Base-by-base conservation (phyloP, 257 asterid species). In the Solanum medicagineum region DNA sequence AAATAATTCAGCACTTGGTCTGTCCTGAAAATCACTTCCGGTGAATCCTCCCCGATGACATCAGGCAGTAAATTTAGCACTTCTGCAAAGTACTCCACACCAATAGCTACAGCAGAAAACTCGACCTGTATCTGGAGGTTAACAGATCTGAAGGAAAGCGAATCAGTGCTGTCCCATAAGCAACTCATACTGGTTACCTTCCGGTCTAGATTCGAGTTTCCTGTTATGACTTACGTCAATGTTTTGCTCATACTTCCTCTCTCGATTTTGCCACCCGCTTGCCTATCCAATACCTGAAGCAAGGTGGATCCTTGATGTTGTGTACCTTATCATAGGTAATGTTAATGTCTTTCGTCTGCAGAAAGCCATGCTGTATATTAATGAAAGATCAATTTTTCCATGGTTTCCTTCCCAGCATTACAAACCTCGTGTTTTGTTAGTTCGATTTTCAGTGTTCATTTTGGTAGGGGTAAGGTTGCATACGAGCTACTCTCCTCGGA, bases 211-310 rank as follows among this genome's bases (percentile, higher is more conserved):
- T 97, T 87, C 91, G 95, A 49, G 85, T 81, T 85, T 91, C 83
- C 83, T 86, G 80, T 86, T 59, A 91, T 96, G 56, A 36, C 40
- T 36, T 4, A 36, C 1, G 97, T 63, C 98, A 93, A 74, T 96
- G 99, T 88, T 92, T 95, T 47, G 97, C 99, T 87, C 98, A 98
- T 96, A 89, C 97, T 98, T 4, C 94, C 98, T 86, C 93, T 96
- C 29, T 95, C 94, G 12, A 94, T 96, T 81, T 84, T 95, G 88
- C 97, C 99, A 94, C 71, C 97, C 96, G 19, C 98, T 95, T 75
- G 90, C 93, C 86, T 65, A 3, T 29, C 44, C 73, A 97, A 86
- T 26, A 29, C 99, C 98, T 6, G 99, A 96, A 86, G 93, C 98
- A 63, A 95, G 73, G 73, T 87, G 92, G 88, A 92, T 94, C 90